Base-by-base conservation (phyloP, 352 stramenopile species). In the Pythium sp. region DNA sequence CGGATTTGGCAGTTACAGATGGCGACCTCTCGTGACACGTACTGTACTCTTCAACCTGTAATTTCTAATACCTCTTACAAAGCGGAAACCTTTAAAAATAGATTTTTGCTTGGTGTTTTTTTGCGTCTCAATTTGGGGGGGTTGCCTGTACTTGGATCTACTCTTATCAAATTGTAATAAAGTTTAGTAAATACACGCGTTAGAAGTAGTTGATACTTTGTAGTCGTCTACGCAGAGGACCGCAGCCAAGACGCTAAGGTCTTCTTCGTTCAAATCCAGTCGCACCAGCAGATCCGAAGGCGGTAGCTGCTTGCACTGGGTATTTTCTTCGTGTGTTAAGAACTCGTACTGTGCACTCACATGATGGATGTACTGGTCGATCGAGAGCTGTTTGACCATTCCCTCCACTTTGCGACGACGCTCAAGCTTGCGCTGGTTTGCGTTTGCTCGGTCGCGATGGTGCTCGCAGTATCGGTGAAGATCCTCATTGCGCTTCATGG, bases 361-460 rank as follows among this genome's bases (percentile, higher is more conserved):
- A 14, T 65, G 59, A 28, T 65, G 59, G 15, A 65, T 65, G 59
- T 65, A 58, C 14, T 34, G 43, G 15, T 58, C 59, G 41, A 65
- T 65, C 18, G 59, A 32, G 12, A 67, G 49, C 58, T 64, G 58
- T 36, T 64, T 36, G 3, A 54, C 9, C 49, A 61, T 51, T n/a
- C 55, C 24, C 18, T 67, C 47, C 8, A 43, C 32, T 22, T 60
- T 32, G 0, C 78, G 74, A 49, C 77, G 69, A 6, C 72, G 72
- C 62, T 91, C 76, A 6, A 86, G 75, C 5, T 75, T 72, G 22
- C 82, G 81, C 71, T 93, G 85, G 75, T 90, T 89, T 58, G 77
- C 72, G 67, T 90, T 91, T 53, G 82, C 79, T 59, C 87, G 82
- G 24, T 75, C 64, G 34, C 83, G 81, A 62, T 90, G 83, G 53